Base-by-base conservation (phyloP, 768 basidiomycete species). In the Daedaleopsis nitida region DNA sequence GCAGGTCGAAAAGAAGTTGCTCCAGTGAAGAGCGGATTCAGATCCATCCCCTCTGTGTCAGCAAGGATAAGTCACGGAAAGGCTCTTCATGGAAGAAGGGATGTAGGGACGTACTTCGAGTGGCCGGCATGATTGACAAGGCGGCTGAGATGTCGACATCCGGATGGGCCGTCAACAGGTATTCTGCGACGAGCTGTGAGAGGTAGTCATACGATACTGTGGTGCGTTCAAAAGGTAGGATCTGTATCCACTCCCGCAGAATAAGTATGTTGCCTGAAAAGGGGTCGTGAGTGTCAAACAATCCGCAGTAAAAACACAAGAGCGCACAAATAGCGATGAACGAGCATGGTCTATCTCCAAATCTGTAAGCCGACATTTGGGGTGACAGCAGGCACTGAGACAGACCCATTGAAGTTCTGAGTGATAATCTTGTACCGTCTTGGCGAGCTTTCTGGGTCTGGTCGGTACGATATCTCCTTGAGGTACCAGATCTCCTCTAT, bases 131-230 rank as follows among this genome's bases (percentile, higher is more conserved):
- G 57, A 88, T 84, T 0, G 88, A 86, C 5, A 94, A 77, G 0
- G 90, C 91, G 14, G 87, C 84, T 13, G 86, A 86, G 21, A 90
- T 82, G 61, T 88, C 87, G 27, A 86, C 79, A 61, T 82, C 81
- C 21, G 82, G 81, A 57, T 82, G 82, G 61, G 76, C 79, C 5
- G 71, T 75, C 43, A 96, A 78, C 52, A 97, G 84, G 70, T 91
- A 89, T 67, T 94, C 92, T 37, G 86, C 95, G 21, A 97, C 82
- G 53, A 94, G 80, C 65, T 90, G 86, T 5, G 94, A 86, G 21
- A 97, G 84, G 60, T 89, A 86, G 60, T 92, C 89, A 74, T 96
- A 97, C 16, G 91, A 89, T 23, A 92, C 93, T 19, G 82, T 85
- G 35, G 74, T 79, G 27, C 91, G 87, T 51, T 83, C 79, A 21